These are phyloP conservation scores for Rhododendron simsii DNA, from an alignment of 148 eudicot species.

Conservation along the genomic window DNA sequence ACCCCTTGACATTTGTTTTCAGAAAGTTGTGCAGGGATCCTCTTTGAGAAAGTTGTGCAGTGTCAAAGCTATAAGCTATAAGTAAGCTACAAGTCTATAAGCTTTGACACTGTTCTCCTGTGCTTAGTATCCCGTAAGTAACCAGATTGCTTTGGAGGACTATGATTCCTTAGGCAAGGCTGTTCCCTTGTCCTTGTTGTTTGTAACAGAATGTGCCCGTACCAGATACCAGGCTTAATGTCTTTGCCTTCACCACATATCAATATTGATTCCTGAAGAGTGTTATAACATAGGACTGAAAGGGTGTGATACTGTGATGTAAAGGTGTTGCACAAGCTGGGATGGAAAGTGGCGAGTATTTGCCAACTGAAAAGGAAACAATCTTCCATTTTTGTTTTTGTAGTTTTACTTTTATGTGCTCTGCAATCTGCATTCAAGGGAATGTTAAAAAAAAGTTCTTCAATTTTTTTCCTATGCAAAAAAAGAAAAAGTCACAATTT, in stretches of 20 bases:
- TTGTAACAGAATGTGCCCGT: background rate
- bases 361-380: background rate
- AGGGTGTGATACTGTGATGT: background rate
- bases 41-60: background rate
- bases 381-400: background rate
- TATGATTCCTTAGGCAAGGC: background rate
- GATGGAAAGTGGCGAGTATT: background rate
- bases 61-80: background rate
- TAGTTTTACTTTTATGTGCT: background rate
- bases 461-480: background rate
- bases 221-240: background rate
- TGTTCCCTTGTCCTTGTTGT: background rate
- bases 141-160: background rate
- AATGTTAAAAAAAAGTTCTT: background rate
- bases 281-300: background rate
- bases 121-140: background rate
- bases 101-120: background rate
- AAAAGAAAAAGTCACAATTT: background rate
- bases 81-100: background rate
- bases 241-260: background rate
- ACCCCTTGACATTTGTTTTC: background rate
- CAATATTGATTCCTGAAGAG: background rate
- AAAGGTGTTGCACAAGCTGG: background rate
- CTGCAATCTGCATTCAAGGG: background rate
- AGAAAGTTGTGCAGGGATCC: background rate